Evolutionary conservation across 2,329 filamentous ascomycete genomes (phyloP).

Genomic region (Pseudovirgaria hyperparasitica): DNA sequence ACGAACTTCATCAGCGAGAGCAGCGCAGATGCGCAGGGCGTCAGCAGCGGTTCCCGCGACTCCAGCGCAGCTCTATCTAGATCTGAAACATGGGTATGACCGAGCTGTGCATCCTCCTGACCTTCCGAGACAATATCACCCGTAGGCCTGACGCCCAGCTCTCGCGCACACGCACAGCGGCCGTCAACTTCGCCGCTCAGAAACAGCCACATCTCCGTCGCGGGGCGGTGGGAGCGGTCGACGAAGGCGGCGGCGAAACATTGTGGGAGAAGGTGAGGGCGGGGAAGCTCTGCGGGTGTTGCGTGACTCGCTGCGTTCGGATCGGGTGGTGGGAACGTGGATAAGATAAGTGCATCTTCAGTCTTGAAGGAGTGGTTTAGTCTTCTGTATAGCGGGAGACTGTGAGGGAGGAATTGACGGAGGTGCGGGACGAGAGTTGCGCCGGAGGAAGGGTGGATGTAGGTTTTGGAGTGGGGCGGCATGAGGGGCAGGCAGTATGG

Average conservation of each 20-base stretch:
- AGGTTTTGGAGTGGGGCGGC: constrained; percentile 4
- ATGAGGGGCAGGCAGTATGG: too few species aligned
- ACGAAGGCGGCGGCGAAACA: constrained; percentile 48
- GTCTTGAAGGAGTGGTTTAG: constrained; percentile 44
- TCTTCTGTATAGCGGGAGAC: constrained; percentile 49
- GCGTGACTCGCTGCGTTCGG: too few species aligned
- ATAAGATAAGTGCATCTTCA: constrained; percentile 18
- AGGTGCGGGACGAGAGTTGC: constrained; percentile 41
- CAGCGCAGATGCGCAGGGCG: too few species aligned
- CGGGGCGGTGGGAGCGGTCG: constrained; percentile 46
- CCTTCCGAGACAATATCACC: too few species aligned
- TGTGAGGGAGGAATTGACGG: constrained; percentile 39
- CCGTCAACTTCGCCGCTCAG: constrained; percentile 14
- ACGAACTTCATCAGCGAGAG: too few species aligned
- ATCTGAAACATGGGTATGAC: too few species aligned
- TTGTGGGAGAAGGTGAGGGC: constrained; percentile 7
- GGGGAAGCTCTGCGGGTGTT: constrained; percentile 7
- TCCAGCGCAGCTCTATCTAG: too few species aligned
- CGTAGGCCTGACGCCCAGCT: too few species aligned
- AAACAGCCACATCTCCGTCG: constrained; percentile 55
- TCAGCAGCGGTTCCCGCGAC: too few species aligned
- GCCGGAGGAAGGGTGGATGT: constrained; percentile 23
- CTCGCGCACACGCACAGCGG: too few species aligned
- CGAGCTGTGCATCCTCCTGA: too few species aligned
- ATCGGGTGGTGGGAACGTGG: constrained; percentile 33